These are phyloP conservation scores for Tetrastigma voinierianum DNA, from an alignment of 164 flowering plant species.

Conservation along the genomic window DNA sequence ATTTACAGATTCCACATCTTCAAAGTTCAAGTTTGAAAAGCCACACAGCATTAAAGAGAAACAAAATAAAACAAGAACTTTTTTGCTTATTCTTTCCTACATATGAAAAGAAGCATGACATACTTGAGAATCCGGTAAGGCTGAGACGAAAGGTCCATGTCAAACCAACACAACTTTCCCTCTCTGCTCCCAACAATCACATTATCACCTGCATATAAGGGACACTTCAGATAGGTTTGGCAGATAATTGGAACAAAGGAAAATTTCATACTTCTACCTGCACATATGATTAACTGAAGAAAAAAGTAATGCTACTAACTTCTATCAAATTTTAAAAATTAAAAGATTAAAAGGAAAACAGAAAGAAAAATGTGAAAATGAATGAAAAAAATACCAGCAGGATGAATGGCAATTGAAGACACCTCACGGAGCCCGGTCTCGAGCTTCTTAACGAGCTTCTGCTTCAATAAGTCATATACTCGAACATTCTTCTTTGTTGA, in stretches of 20 bases:
- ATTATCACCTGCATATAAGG: slow-evolving; percentile 78
- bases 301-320: not conserved
- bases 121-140: slow-evolving; percentile 81
- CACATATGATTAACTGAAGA: not conserved
- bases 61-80: no score
- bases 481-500: slow-evolving; percentile 83
- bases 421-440: slow-evolving; percentile 84
- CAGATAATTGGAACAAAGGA: not conserved
- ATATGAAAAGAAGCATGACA: slow-evolving; percentile 17
- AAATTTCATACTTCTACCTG: no score
- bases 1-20: not conserved
- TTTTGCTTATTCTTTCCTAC: not conserved
- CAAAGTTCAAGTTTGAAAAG: not conserved
- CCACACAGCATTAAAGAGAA: no score
- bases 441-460: slow-evolving; percentile 76
- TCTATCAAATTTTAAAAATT: not conserved
- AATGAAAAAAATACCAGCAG: slow-evolving; percentile 52
- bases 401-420: slow-evolving; percentile 94
- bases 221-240: not conserved
- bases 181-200: slow-evolving; percentile 93
- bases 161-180: slow-evolving; percentile 98
- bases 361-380: not conserved
- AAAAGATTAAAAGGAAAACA: not conserved
- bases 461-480: slow-evolving; percentile 77
- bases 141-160: slow-evolving; percentile 91